phyloP scores from a whole-genome alignment of 441 rosid species.

The Populus hybrid region DNA sequence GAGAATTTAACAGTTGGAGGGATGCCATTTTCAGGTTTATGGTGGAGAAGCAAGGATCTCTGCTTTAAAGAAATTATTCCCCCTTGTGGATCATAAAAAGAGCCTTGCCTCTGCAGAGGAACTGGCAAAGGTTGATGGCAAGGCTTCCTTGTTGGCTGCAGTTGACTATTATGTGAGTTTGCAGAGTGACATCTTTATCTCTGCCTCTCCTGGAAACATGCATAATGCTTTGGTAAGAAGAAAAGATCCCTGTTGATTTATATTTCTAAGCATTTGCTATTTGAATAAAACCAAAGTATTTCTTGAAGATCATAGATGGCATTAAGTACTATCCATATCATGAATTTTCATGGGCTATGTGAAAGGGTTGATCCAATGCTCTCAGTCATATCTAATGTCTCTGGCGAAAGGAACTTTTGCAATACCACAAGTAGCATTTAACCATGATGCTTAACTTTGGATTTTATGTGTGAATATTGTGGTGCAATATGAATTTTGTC shows the following conservation, averaged over 20 bases:
- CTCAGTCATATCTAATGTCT: background rate
- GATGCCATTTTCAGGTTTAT: constrained; percentile 52
- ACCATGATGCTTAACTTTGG: background rate
- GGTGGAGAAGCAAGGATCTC: constrained; percentile 98
- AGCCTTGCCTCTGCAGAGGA: constrained; percentile 78
- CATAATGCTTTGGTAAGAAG: constrained; percentile 83
- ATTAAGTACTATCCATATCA: background rate
- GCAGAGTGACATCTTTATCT: constrained; percentile 92
- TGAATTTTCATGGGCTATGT: background rate
- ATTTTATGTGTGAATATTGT: background rate
- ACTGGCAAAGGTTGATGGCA: constrained; percentile 68
- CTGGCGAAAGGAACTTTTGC: background rate
- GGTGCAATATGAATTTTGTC: background rate
- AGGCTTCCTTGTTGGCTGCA: constrained; percentile 92
- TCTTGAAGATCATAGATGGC: background rate
- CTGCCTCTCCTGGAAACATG: constrained; percentile 99
- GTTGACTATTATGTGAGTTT: constrained; percentile 86
- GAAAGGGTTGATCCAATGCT: background rate
- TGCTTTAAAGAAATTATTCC: constrained; percentile 65
- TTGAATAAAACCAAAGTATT: background rate
- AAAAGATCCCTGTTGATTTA: background rate
- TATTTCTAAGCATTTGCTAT: background rate
- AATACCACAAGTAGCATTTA: background rate
- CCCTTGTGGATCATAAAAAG: constrained; percentile 89
- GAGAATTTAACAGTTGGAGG: constrained; percentile 5